A percentile compares a stretch with the other conserved stretches of the same genome.
Conservation (phyloP, 495 filamentous ascomycete genomes). For the Aspergillus affinis region DNA sequence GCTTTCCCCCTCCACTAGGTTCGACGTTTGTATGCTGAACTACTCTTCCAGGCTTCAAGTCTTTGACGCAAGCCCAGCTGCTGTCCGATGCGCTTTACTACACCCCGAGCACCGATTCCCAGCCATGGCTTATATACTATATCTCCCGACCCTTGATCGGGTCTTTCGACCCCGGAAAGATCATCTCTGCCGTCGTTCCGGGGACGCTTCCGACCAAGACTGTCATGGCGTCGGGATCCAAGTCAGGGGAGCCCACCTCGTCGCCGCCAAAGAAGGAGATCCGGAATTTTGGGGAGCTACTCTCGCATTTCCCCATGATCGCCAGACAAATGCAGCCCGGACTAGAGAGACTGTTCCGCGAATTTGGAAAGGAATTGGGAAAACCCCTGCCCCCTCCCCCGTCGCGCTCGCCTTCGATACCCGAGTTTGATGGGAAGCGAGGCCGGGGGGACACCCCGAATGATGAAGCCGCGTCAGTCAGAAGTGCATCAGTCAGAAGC, state of each 20-base stretch:
- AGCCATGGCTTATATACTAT: conserved; percentile 95
- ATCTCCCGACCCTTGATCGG: conserved; percentile 92
- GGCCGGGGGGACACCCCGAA: conserved; percentile 25
- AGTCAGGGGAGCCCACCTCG: conserved; percentile 34
- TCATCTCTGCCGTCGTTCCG: conserved; percentile 59
- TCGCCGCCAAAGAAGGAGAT: conserved; percentile 80
- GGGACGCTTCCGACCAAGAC: conserved; percentile 34
- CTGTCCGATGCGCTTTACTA: conserved; percentile 86
- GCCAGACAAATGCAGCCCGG: conserved; percentile 95
- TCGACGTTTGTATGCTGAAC: conserved; percentile 18
- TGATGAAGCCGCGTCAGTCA: conserved; percentile 37
- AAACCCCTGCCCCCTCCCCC: conserved; percentile 79
- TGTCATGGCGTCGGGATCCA: conserved; percentile 32
- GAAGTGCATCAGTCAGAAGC: conserved; percentile 39
- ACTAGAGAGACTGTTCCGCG: conserved; percentile 83
- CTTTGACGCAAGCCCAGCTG: conserved; percentile 84
- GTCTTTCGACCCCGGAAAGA: conserved; percentile 70
- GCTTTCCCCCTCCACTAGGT: not conserved
- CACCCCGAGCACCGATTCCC: conserved; percentile 74
- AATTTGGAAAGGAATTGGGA: conserved; percentile 82
- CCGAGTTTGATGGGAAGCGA: conserved; percentile 25
- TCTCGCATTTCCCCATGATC: conserved; percentile 94
- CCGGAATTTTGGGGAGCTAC: conserved; percentile 82
- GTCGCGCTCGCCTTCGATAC: conserved; percentile 52
- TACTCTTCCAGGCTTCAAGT: conserved; percentile 73